Evolutionary conservation across 306 rosid species (phyloP), one percentile per base, ranked within the genome.

Genomic region (Lathyrus aphaca): DNA sequence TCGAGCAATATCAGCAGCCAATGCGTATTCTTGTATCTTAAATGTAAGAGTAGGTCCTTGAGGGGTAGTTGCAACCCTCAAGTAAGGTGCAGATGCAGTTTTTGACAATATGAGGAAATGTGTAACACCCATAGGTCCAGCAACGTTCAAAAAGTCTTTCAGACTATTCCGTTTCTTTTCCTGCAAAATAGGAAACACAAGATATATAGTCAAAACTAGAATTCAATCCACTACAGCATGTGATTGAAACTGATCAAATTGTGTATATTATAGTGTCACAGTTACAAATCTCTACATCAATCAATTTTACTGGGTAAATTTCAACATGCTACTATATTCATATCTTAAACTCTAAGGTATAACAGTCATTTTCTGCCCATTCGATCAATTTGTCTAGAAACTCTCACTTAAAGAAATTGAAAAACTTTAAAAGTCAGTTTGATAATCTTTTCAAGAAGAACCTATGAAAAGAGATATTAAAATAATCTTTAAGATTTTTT

Each of bases 91-190:
- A 40, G 85, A 18, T 46, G 82, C 73, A 70, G 99, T 91, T 86
- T 95, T 95, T 21, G 99, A 91, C 81, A 95, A 73, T 35, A 95
- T 87, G 84, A 95, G 88, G 79, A 95, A 95, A 79, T 95, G 99
- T 0, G 99, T 87, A 48, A 91, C 97, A 54, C 99, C 97, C 92
- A 89, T 86, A 15, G 99, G 97, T 57, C 97, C 99, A 66, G 99
- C 92, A 79, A 91, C 89, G 51, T 95, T 95, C 79, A 95, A 67
- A 81, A 89, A 95, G 73, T 95, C 99, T 58, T 50, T 91, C 39
- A 95, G 78, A 84, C 72, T 95, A 74, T 95, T 91, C 66, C 97
- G 73, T 71, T 74, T 91, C 85, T 95, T 95, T 87, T 91, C 99
- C 99, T 95, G 90, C 71, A 83, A 74, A 42, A 59, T 21, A 21